These are phyloP conservation scores for Stagonosporopsis vannaccii DNA, from an alignment of 2,329 filamentous ascomycete genomes.

Conservation along the genomic window DNA sequence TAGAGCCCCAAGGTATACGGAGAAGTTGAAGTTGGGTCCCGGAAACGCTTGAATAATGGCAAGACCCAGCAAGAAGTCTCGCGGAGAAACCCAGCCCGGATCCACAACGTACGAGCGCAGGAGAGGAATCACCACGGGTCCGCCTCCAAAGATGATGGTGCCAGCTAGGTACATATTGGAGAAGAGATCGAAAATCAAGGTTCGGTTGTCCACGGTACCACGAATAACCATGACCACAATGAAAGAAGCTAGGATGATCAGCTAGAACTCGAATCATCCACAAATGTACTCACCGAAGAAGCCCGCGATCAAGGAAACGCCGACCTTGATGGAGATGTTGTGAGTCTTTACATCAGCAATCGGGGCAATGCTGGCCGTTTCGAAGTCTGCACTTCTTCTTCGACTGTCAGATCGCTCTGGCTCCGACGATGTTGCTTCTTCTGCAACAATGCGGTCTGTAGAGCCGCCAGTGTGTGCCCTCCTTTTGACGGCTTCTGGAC, in stretches of 20 bases:
- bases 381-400: slow-evolving; percentile 6
- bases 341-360: slow-evolving; percentile 40
- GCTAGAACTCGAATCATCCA: neutral
- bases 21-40: slow-evolving; percentile 66
- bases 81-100: slow-evolving; percentile 72
- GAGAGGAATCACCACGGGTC: slow-evolving; percentile 55
- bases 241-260: slow-evolving; percentile 57
- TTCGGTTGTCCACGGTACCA: slow-evolving; percentile 47
- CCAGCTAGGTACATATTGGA: slow-evolving; percentile 77
- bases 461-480: slow-evolving; percentile 28
- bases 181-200: slow-evolving; percentile 68
- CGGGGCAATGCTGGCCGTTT: neutral
- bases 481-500: slow-evolving; percentile 32
- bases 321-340: slow-evolving; percentile 48
- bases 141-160: slow-evolving; percentile 62
- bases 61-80: slow-evolving; percentile 76
- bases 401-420: slow-evolving; percentile 11
- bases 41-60: slow-evolving; percentile 76
- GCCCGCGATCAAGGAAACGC: slow-evolving; percentile 46
- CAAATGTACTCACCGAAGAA: slow-evolving; percentile 57
- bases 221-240: slow-evolving; percentile 62
- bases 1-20: slow-evolving; percentile 53
- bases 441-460: slow-evolving; percentile 25
- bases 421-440: slow-evolving; percentile 11
- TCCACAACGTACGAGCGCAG: slow-evolving; percentile 62